Evolutionary conservation across 1,284 basidiomycete genomes (phyloP), one percentile per base, ranked within the genome.

Genomic region (Vanrija sp.): DNA sequence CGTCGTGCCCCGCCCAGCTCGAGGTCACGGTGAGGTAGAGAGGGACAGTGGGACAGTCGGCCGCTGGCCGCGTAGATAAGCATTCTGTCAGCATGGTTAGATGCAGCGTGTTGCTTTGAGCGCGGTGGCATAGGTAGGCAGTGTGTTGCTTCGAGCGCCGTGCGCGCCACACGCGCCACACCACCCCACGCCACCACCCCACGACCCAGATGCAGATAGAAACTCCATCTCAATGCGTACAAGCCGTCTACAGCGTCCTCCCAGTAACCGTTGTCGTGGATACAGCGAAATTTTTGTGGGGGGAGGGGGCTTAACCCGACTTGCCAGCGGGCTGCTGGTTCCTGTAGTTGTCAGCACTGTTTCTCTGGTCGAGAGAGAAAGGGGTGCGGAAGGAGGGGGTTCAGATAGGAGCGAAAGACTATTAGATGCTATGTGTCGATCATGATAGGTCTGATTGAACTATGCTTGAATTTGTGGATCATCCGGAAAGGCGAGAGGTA

Each of bases 351-450:
- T 51, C 51, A 54, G 53, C 50, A 16, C 14, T 14, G 23, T 15
- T n/a, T 16, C n/a, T 31, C 23, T 27, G 22, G 35, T 6, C 41
- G 25, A 45, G 24, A 53, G 39, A 47, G 48, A 50, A 59, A 41
- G 45, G 23, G 42, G 43, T 41, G 41, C 47, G 41, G 25, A 23
- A 47, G 42, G 31, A 24, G 35, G 41, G 54, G 66, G 63, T 76
- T 91, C 86, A 91, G 88, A 89, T 87, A 87, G 86, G 86, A 88
- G 87, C 87, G 87, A 88, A 89, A 89, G 87, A 91, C 88, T 76
- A 82, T 62, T 67, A 84, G 86, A 87, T 88, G 85, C 24, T 41
- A 35, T 45, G 79, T 81, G 84, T 84, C 86, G 87, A 89, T 77
- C 77, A 77, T 71, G 77, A 85, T 61, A 64, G 47, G 59, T 90